Conservation (phyloP, 148 eudicot genomes). For the Linanthus parryae region DNA sequence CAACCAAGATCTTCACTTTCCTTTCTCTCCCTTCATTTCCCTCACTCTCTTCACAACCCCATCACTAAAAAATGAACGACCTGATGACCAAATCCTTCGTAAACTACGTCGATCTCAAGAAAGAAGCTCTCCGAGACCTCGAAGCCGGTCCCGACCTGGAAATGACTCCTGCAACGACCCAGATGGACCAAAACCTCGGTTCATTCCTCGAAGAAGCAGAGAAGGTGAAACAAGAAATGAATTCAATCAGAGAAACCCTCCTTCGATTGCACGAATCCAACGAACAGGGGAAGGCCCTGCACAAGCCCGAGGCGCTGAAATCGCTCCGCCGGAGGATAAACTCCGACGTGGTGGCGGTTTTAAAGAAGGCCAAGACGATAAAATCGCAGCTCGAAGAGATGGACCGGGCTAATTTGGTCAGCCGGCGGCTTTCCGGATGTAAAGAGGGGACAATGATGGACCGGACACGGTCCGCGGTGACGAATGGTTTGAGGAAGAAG, state of each 20-base stretch:
- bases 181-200: constrained; percentile 58
- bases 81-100: constrained; percentile 87
- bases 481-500: constrained; percentile 87
- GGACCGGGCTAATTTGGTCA: constrained; percentile 60
- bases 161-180: constrained; percentile 23
- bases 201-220: constrained; percentile 77
- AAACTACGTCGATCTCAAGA: constrained; percentile 79
- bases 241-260: constrained; percentile 43
- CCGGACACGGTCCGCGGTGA: constrained; percentile 66
- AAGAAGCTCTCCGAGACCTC: constrained; percentile 61
- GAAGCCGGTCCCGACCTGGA: constrained; percentile 47
- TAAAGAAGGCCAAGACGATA: constrained; percentile 57
- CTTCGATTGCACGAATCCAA: constrained; percentile 37
- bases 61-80: constrained; percentile 59
- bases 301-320: constrained; percentile 70
- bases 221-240: constrained; percentile 61
- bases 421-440: constrained; percentile 52
- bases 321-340: constrained; percentile 44
- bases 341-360: constrained; percentile 56
- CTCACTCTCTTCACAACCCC: constrained; percentile 13
- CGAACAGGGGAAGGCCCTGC: constrained; percentile 62
- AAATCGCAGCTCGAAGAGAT: constrained; percentile 58
- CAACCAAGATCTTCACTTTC: neutral
- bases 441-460: constrained; percentile 68
- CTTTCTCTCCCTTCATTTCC: constrained; percentile 4